Conservation (phyloP, 2,329 filamentous ascomycete genomes). For the Tolypocladium cylindrosporum region DNA sequence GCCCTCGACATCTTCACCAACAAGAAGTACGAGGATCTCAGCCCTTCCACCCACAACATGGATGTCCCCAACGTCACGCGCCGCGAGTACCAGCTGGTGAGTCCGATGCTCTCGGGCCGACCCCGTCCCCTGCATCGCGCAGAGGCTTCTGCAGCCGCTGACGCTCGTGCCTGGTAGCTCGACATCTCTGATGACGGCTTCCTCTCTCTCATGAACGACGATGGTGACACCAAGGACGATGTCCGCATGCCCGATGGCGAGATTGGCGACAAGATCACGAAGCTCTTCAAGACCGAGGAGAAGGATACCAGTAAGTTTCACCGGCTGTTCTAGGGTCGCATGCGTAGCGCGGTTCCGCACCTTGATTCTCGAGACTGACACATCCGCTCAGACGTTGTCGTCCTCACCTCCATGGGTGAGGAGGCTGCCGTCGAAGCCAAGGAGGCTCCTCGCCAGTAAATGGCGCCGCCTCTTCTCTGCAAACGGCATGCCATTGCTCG, state of each 20-base stretch:
- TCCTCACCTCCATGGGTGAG: slow-evolving; percentile 95
- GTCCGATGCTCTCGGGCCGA: slow-evolving; percentile 26
- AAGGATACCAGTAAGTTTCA: slow-evolving; percentile 81
- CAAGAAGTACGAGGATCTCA: slow-evolving; percentile 99
- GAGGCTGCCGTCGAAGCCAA: slow-evolving; percentile 88
- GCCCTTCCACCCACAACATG: slow-evolving; percentile 96
- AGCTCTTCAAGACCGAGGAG: slow-evolving; percentile 70
- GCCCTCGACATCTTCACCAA: slow-evolving; percentile 98
- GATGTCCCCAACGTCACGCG: slow-evolving; percentile 91
- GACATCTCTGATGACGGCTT: slow-evolving; percentile 90
- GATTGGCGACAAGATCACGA: slow-evolving; percentile 74
- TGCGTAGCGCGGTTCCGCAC: too few relatives aligned
- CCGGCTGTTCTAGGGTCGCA: neutral
- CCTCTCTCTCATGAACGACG: slow-evolving; percentile 86
- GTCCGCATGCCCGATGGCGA: slow-evolving; percentile 89
- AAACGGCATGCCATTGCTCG: slow-evolving; percentile 13
- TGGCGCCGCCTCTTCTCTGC: slow-evolving; percentile 8
- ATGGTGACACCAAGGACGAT: slow-evolving; percentile 85
- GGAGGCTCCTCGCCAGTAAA: slow-evolving; percentile 58
- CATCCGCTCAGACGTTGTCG: slow-evolving; percentile 64
- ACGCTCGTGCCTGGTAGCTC: slow-evolving; percentile 44
- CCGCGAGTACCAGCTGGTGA: slow-evolving; percentile 88
- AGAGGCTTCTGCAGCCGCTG: neutral
- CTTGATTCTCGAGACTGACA: slow-evolving; percentile 8
- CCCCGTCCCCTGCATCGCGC: slow-evolving; percentile 3